Conservation (phyloP, 352 stramenopile species). For the Achlya hypogyna region DNA sequence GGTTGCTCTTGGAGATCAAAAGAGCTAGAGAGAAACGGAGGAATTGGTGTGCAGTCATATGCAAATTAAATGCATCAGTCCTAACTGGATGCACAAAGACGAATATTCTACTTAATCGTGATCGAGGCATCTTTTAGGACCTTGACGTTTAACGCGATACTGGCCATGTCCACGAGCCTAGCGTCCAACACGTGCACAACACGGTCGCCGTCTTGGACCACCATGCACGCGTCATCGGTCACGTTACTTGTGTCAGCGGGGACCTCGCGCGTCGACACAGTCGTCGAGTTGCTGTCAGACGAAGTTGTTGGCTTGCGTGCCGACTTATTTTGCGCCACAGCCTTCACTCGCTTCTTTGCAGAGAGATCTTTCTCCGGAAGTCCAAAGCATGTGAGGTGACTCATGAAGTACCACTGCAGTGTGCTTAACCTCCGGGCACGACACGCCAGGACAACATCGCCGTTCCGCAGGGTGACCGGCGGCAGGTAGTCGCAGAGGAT, state of each 20-base stretch:
- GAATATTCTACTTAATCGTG: neutral
- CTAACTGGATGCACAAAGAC: no score
- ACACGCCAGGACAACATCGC: no score
- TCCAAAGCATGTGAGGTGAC: neutral
- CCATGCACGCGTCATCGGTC: neutral
- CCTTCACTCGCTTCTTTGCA: neutral
- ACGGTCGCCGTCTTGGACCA: neutral
- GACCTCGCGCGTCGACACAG: neutral
- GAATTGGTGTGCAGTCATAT: no score
- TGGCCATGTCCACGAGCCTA: neutral
- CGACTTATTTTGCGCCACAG: neutral
- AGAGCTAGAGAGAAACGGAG: no score
- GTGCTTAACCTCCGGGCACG: neutral
- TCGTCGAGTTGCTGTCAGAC: neutral
- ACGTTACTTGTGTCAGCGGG: neutral
- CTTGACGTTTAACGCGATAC: neutral
- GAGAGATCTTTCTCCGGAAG: neutral
- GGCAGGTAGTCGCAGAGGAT: constrained; percentile 9
- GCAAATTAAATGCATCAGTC: no score
- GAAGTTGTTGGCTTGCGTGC: no score
- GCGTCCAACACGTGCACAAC: constrained; percentile 1
- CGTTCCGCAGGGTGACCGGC: no score
- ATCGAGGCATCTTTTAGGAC: neutral
- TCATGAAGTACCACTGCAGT: neutral
- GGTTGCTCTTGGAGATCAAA: no score